Percentiles rank a stretch among this genome's conserved stretches.
phyloP scores from a whole-genome alignment of 805 yeast genomes.

The Yarrowia keelungensis region DNA sequence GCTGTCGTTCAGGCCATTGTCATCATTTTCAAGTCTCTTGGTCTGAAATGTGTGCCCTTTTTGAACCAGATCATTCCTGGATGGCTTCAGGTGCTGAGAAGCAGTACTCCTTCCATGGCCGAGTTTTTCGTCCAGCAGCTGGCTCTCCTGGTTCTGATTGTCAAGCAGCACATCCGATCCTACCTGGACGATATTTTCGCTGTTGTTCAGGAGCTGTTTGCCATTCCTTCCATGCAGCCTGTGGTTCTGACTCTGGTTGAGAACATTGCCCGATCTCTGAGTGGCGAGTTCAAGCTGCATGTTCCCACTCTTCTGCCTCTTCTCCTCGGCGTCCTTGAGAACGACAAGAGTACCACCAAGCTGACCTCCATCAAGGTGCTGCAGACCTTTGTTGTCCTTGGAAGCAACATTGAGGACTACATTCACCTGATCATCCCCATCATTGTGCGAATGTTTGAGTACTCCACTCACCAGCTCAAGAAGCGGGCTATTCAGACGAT shows the following conservation, averaged over 20 bases:
- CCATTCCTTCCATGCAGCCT: conserved; percentile 67
- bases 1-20: conserved; percentile 93
- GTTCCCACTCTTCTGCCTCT: conserved; percentile 79
- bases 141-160: conserved; percentile 77
- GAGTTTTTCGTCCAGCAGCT: conserved; percentile 91
- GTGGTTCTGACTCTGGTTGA: conserved; percentile 83
- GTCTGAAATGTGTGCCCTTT: conserved; percentile 88
- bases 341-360: conserved; percentile 55
- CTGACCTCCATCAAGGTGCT: conserved; percentile 72
- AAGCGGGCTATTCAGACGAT: conserved; percentile 80
- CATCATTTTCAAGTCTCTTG: conserved; percentile 87
- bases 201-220: conserved; percentile 77
- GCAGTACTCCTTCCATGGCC: conserved; percentile 71
- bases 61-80: conserved; percentile 89
- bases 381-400: conserved; percentile 84
- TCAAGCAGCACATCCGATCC: conserved; percentile 88
- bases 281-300: conserved; percentile 88
- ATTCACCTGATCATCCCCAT: conserved; percentile 87
- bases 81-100: conserved; percentile 79
- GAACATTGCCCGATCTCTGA: conserved; percentile 81
- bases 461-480: conserved; percentile 63
- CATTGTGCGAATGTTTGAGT: conserved; percentile 80
- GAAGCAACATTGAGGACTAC: conserved; percentile 86
- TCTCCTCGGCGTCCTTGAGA: conserved; percentile 76
- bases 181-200: conserved; percentile 76